Base-by-base conservation (phyloP, 2,329 filamentous ascomycete genomes). In the Aspergillus uvarum region DNA sequence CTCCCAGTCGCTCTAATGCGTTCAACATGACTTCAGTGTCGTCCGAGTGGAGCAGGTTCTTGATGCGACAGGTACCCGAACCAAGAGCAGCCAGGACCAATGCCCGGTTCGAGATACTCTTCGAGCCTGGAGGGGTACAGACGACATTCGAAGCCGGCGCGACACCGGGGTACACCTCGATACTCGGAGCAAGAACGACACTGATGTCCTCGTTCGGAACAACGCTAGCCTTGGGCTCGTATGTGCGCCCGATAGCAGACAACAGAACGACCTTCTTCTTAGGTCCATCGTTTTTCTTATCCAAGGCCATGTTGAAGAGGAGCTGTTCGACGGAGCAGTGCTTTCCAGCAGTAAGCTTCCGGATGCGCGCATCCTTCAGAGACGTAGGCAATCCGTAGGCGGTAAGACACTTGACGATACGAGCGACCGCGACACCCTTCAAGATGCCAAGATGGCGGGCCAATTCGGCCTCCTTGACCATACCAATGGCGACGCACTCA, bases 1-100 rank as follows among this genome's bases (percentile, higher is more conserved):
- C 95, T 32, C 90, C 88, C 24, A 99, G 85, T 69, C 89, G 88
- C 26, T 86, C 85, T 59, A 99, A 87, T n/a, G 95, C 94, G 59
- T 92, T 92, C 49, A 99, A 82, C 95, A 99, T 99, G 76, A 91
- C 95, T 74, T 98, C 92, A 0, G 93, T 96, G 72, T 99, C 95
- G 69, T 98, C 95, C 0, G 95, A 98, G 77, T 97, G 94, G 11
- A 99, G 84, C 32, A 99, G 81, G 69, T 99, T 98, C 76, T 87
- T 93, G 74, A 99, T 90, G 44, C 90, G 89, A 72, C 93, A 97
- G 26, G 88, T 87, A 19, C 95, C 95, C 58, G 86, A 85, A 35
- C 93, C 92, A 32, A 99, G 87, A 12, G 95, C 95, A 49, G 95
- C 95, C 54, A 99, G 83, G n/a, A 99, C 87, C 44, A 99, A 84